phyloP scores from a whole-genome alignment of 2,329 filamentous ascomycete genomes.

The Ilyonectria destructans region DNA sequence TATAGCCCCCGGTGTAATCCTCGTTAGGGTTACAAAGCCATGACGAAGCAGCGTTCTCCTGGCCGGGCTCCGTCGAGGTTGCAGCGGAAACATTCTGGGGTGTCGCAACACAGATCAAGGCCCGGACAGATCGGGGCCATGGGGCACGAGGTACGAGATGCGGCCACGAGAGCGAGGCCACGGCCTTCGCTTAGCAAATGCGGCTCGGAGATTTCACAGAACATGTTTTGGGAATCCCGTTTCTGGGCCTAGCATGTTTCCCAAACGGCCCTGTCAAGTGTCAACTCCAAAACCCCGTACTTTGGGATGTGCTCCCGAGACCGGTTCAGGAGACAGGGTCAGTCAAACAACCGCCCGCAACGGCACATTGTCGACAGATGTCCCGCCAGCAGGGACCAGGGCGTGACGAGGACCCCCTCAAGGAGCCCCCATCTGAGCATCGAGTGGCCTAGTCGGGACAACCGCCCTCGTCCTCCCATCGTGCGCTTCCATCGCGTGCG shows the following conservation, averaged over 20 bases:
- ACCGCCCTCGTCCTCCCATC: constrained; percentile 19
- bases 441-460: constrained; percentile 18
- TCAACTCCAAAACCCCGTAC: background rate
- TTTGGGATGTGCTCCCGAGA: background rate
- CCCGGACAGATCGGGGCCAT: constrained; percentile 41
- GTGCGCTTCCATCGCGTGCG: constrained; percentile 32
- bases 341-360: constrained; percentile 31
- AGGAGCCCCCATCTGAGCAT: constrained; percentile 23
- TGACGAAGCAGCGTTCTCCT: constrained; percentile 44
- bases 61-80: constrained; percentile 31
- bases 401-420: constrained; percentile 19
- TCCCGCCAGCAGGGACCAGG: constrained; percentile 32
- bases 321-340: constrained; percentile 22
- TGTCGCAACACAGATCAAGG: constrained; percentile 37
- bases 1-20: constrained; percentile 41
- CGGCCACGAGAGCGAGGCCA: constrained; percentile 26
- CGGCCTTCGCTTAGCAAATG: constrained; percentile 44
- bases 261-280: background rate
- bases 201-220: constrained; percentile 49
- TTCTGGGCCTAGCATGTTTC: constrained; percentile 36
- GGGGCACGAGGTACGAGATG: constrained; percentile 10
- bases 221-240: constrained; percentile 38
- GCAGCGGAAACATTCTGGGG: constrained; percentile 39
- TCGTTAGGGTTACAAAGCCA: constrained; percentile 43
- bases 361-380: constrained; percentile 35